Conservation (phyloP, 140 eudicot species). For the Bidens hawaiensis region DNA sequence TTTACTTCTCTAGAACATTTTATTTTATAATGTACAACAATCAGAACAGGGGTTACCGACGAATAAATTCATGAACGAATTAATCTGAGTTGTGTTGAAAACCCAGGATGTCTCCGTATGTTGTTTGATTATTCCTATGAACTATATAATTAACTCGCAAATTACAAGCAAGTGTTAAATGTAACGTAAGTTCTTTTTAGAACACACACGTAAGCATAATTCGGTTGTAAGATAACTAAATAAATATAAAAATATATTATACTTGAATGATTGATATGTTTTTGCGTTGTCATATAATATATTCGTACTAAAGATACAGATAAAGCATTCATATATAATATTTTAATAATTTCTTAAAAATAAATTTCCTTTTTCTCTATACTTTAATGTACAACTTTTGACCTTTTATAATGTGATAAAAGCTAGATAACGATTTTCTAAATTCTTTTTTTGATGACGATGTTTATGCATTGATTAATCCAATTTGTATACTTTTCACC, state of each 20-base stretch:
- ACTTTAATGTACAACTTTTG: slow-evolving; percentile 20
- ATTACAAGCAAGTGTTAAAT: slow-evolving; percentile 2
- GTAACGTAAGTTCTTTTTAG: not conserved
- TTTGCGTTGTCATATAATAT: not conserved
- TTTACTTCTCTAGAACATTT: not conserved
- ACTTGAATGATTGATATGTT: slow-evolving; percentile 21
- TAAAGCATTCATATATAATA: slow-evolving; percentile 14
- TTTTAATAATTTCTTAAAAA: slow-evolving; percentile 19
- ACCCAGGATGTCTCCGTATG: not conserved
- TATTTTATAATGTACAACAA: no score
- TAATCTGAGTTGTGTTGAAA: not conserved
- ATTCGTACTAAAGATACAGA: slow-evolving; percentile 10
- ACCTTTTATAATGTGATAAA: slow-evolving; percentile 20
- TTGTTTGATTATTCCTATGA: not conserved
- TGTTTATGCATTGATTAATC: slow-evolving; percentile 12
- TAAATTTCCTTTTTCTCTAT: slow-evolving; percentile 22
- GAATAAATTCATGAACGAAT: no score
- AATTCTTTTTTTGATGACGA: slow-evolving; percentile 27
- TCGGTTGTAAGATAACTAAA: not conserved
- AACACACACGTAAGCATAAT: slow-evolving; percentile 6
- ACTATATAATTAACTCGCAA: no score
- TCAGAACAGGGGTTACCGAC: no score
- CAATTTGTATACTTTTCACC: slow-evolving; percentile 26
- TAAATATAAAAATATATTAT: not conserved
- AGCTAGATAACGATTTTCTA: slow-evolving; percentile 23